Evolutionary conservation across 345 rosid genomes (phyloP).

Genomic region (Citrus sp.): DNA sequence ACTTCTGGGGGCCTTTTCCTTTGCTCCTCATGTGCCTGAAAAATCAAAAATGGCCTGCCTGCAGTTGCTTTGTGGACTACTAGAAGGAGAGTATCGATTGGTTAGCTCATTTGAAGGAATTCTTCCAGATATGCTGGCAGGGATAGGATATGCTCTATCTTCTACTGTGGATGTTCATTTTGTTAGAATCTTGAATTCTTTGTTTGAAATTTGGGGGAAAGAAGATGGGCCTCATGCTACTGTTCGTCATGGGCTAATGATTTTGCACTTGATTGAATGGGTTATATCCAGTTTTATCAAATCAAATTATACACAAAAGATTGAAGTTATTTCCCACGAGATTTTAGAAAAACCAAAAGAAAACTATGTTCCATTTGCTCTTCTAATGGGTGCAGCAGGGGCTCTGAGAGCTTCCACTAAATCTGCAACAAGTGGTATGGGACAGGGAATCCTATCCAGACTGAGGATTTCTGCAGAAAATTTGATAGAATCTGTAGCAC

Average conservation of each 20-base stretch:
- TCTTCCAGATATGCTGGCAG: conserved; percentile 66
- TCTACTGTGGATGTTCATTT: conserved; percentile 46
- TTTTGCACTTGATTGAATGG: conserved; percentile 89
- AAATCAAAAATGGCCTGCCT: conserved; percentile 48
- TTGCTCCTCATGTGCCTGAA: conserved; percentile 50
- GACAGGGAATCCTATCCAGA: conserved; percentile 36
- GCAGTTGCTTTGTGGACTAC: conserved; percentile 53
- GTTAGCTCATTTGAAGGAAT: conserved; percentile 32
- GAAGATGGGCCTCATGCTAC: conserved; percentile 47
- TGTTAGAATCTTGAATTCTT: conserved; percentile 45
- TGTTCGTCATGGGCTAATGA: conserved; percentile 64
- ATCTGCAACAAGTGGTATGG: conserved; percentile 34
- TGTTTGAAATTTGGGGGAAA: conserved; percentile 61
- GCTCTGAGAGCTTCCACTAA: conserved; percentile 60
- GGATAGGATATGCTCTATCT: conserved; percentile 74
- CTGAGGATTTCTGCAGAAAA: conserved; percentile 60
- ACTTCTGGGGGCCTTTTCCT: conserved; percentile 68
- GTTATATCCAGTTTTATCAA: conserved; percentile 56
- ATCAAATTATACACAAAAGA: conserved; percentile 38
- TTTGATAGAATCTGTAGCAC: conserved; percentile 43
- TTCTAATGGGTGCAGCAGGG: conserved; percentile 76
- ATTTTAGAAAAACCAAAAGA: conserved; percentile 41
- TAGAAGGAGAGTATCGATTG: conserved; percentile 52
- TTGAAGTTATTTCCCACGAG: conserved; percentile 35
- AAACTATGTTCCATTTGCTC: conserved; percentile 44